These are phyloP conservation scores for Calonectria montana DNA, from an alignment of 2,329 filamentous ascomycete species.

Conservation along the genomic window DNA sequence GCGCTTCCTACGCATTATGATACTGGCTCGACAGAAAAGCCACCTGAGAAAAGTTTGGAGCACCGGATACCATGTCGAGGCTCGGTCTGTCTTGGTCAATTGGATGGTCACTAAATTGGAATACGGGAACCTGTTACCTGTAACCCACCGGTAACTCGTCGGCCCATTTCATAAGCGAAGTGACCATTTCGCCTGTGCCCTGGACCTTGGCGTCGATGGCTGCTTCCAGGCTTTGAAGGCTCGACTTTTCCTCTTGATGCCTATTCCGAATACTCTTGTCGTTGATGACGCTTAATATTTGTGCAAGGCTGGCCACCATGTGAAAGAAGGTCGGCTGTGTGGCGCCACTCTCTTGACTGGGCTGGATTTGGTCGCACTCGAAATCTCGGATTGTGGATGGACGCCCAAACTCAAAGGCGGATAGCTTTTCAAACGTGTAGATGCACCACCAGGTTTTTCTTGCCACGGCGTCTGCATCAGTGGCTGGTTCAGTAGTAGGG, in stretches of 20 bases:
- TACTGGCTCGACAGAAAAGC: background rate
- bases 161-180: background rate
- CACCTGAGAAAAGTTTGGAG: background rate
- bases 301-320: background rate
- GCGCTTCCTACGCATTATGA: background rate
- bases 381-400: background rate
- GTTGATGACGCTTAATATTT: background rate
- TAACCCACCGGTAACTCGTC: background rate
- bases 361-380: background rate
- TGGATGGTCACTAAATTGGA: background rate
- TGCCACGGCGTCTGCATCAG: background rate
- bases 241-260: background rate
- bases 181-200: background rate
- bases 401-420: background rate
- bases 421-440: background rate
- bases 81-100: background rate
- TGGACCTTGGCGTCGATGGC: slow-evolving; percentile 9
- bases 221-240: background rate
- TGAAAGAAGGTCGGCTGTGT: background rate
- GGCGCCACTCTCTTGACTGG: background rate
- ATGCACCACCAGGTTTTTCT: background rate
- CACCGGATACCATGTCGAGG: background rate
- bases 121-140: background rate
- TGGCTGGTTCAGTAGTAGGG: background rate
- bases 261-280: background rate